Percentiles rank a stretch among this genome's conserved stretches.
phyloP scores from a whole-genome alignment of 495 filamentous ascomycete species.

The Penicillium fimorum region DNA sequence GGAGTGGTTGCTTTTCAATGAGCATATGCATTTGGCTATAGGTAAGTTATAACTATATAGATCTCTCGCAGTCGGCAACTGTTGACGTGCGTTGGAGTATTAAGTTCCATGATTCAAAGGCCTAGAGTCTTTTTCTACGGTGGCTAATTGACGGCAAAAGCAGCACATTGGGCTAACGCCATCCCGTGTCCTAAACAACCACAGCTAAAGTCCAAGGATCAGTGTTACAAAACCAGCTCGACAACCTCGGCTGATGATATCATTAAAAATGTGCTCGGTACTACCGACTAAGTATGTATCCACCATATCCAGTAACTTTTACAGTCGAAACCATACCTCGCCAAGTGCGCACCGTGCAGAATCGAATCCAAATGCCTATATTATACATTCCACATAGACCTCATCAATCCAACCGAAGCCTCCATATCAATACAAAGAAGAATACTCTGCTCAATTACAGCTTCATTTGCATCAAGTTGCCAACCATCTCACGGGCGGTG shows the following conservation, averaged over 20 bases:
- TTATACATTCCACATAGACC: slow-evolving; percentile 2
- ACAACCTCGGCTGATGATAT: background rate
- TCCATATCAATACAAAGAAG: background rate
- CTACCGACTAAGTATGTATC: background rate
- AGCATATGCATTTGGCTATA: no score
- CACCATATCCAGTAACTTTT: background rate
- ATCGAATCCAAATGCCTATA: background rate
- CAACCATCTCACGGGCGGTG: slow-evolving; percentile 70
- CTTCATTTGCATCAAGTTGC: slow-evolving; percentile 69
- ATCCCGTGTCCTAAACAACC: background rate
- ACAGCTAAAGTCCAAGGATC: background rate
- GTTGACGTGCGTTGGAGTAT: background rate
- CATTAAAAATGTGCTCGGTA: background rate
- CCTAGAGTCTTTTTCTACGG: background rate
- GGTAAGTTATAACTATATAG: no score
- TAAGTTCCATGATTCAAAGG: background rate
- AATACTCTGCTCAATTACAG: slow-evolving; percentile 47
- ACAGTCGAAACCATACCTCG: background rate
- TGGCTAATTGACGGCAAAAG: background rate
- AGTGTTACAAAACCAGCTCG: background rate
- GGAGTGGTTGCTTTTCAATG: no score
- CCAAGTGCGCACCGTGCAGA: background rate
- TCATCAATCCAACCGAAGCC: background rate
- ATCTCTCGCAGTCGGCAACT: background rate
- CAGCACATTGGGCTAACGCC: background rate